phyloP scores from a whole-genome alignment of 345 rosid species.

The Corchorus capsularis region DNA sequence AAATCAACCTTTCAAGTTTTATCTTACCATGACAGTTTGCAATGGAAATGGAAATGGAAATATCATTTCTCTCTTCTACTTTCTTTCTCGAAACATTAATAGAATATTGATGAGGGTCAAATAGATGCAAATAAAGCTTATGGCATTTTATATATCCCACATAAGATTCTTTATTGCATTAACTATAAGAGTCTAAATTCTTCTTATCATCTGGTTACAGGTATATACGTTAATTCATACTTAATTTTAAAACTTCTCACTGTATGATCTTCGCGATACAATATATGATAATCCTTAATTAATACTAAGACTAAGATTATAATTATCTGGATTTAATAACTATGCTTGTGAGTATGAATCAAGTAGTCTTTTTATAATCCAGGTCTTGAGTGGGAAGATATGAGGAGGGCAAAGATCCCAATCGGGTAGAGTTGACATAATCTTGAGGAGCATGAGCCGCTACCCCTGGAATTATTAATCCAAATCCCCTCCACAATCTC shows the following conservation, averaged over 20 bases:
- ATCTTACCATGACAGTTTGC: conserved; percentile 16
- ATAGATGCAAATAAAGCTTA: neutral
- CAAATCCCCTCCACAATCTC: conserved; percentile 41
- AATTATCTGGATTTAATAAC: too few relatives aligned
- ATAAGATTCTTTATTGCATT: too few relatives aligned
- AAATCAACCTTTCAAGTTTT: conserved; percentile 23
- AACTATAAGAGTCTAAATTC: too few relatives aligned
- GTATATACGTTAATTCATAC: too few relatives aligned
- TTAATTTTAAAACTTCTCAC: too few relatives aligned
- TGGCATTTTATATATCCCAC: too few relatives aligned
- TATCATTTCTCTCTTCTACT: neutral
- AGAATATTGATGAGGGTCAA: neutral
- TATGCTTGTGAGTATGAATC: neutral
- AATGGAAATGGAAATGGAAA: conserved; percentile 21
- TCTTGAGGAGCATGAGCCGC: conserved; percentile 65
- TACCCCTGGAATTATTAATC: conserved; percentile 54
- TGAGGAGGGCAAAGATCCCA: conserved; percentile 38
- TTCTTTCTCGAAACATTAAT: neutral
- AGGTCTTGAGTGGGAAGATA: neutral
- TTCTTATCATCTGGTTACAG: too few relatives aligned
- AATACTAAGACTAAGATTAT: too few relatives aligned
- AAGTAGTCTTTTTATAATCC: neutral
- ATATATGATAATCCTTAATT: too few relatives aligned
- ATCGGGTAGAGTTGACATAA: conserved; percentile 50
- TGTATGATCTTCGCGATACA: too few relatives aligned